Evolutionary conservation across 2,329 filamentous ascomycete species (phyloP).

Genomic region (Penicillium sp.): DNA sequence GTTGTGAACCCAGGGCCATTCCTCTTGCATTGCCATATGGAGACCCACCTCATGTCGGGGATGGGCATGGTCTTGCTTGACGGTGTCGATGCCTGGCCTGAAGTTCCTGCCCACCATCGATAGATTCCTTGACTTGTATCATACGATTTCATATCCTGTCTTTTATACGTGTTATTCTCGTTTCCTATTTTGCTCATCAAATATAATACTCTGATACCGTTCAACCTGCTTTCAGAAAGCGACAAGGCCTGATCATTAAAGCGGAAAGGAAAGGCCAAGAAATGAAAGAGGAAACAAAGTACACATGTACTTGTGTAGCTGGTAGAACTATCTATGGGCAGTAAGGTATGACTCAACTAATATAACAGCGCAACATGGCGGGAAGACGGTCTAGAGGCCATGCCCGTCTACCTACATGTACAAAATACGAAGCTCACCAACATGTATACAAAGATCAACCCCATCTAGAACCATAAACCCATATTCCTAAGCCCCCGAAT

Average conservation of each 20-base stretch:
- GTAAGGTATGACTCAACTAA: too few species aligned
- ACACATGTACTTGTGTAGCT: too few species aligned
- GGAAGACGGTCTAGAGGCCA: too few species aligned
- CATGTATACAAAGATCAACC: not conserved
- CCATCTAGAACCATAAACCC: not conserved
- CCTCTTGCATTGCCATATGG: not conserved
- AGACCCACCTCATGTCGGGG: not conserved
- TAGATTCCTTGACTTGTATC: not conserved
- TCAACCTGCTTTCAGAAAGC: not conserved
- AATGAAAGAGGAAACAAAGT: too few species aligned
- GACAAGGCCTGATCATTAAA: too few species aligned
- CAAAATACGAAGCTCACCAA: not conserved
- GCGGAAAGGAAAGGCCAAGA: too few species aligned
- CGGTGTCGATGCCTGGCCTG: not conserved
- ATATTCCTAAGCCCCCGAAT: constrained; percentile 3
- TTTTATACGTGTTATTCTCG: not conserved
- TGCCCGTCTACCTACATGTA: too few species aligned
- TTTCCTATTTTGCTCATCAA: not conserved
- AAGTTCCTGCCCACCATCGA: not conserved
- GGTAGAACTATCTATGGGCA: too few species aligned
- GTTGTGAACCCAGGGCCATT: not conserved
- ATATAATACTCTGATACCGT: not conserved
- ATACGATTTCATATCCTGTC: not conserved
- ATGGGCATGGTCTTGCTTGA: not conserved
- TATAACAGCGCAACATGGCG: too few species aligned